A percentile compares a stretch with the other conserved stretches of the same genome.
phyloP scores from a whole-genome alignment of 192 early-diverging fungal species.

The Lobosporangium transversale region DNA sequence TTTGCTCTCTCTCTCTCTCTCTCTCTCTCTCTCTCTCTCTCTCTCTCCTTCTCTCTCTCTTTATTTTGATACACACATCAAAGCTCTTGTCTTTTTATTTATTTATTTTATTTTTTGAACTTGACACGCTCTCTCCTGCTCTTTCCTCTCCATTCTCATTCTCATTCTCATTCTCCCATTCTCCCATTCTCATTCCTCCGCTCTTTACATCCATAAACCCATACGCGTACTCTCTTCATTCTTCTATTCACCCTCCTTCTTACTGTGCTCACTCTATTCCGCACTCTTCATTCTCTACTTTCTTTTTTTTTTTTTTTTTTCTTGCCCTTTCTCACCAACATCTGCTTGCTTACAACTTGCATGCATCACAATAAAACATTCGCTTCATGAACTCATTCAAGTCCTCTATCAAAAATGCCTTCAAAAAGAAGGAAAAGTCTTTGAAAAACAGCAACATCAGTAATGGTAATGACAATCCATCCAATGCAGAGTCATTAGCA shows the following conservation, averaged over 20 bases:
- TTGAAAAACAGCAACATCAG: background rate
- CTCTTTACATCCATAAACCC: background rate
- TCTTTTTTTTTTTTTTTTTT: background rate
- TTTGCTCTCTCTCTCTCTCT: too few species aligned
- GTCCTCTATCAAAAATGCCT: conserved; percentile 18
- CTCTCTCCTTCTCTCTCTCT: too few species aligned
- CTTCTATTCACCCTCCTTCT: background rate
- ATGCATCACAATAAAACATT: too few species aligned
- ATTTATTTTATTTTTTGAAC: too few species aligned
- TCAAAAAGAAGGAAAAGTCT: conserved; percentile 22
- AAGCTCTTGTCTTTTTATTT: too few species aligned
- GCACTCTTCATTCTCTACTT: background rate
- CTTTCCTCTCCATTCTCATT: too few species aligned
- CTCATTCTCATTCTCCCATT: background rate
- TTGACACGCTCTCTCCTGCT: too few species aligned
- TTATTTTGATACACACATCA: too few species aligned
- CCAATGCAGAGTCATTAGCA: conserved; percentile 3
- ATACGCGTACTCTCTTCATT: background rate
- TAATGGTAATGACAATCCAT: background rate
- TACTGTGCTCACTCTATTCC: background rate
- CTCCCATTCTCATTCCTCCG: too few species aligned
- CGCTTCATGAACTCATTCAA: conserved; percentile 33
- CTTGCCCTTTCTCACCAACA: background rate
- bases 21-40: too few species aligned
- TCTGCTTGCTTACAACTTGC: background rate